These are phyloP conservation scores for Kazachstania bromeliacearum DNA, from an alignment of 805 yeast genomes.

Conservation along the genomic window DNA sequence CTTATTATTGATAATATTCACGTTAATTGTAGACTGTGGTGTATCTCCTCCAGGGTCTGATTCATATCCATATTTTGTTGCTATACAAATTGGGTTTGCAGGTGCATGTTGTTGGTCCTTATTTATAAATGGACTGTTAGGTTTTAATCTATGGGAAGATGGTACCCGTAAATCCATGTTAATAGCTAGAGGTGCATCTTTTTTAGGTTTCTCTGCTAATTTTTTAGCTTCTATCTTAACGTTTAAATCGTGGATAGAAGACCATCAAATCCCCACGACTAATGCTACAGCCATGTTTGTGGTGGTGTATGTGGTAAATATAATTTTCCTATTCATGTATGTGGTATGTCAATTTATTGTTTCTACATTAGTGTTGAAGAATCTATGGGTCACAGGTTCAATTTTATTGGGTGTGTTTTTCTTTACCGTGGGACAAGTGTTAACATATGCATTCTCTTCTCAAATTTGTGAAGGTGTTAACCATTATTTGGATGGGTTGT, in stretches of 20 bases:
- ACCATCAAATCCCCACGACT: slow-evolving; percentile 35
- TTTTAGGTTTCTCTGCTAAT: slow-evolving; percentile 50
- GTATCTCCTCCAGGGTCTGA: slow-evolving; percentile 78
- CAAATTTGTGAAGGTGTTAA: slow-evolving; percentile 59
- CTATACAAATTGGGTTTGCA: slow-evolving; percentile 66
- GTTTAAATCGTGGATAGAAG: slow-evolving; percentile 52
- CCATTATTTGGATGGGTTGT: slow-evolving; percentile 86
- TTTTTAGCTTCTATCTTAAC: slow-evolving; percentile 65
- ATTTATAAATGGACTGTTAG: slow-evolving; percentile 65
- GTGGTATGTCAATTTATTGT: slow-evolving; percentile 59
- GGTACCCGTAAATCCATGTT: slow-evolving; percentile 64
- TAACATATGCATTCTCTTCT: slow-evolving; percentile 60
- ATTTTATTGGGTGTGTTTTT: slow-evolving; percentile 58
- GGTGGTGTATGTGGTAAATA: slow-evolving; percentile 63
- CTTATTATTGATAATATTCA: slow-evolving; percentile 48
- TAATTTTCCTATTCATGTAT: slow-evolving; percentile 51
- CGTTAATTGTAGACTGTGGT: slow-evolving; percentile 82
- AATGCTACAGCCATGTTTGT: slow-evolving; percentile 63
- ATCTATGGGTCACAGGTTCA: slow-evolving; percentile 90
- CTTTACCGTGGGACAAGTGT: slow-evolving; percentile 71
- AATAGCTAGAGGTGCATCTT: slow-evolving; percentile 42
- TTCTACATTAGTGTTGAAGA: slow-evolving; percentile 56
- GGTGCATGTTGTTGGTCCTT: slow-evolving; percentile 65
- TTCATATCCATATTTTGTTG: slow-evolving; percentile 73
- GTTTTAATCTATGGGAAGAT: slow-evolving; percentile 92